A percentile compares a stretch with the other conserved stretches of the same genome.
These are phyloP conservation scores for Trichoderma brevicompactum DNA, from an alignment of 2,329 filamentous ascomycete genomes.

Conservation along the genomic window DNA sequence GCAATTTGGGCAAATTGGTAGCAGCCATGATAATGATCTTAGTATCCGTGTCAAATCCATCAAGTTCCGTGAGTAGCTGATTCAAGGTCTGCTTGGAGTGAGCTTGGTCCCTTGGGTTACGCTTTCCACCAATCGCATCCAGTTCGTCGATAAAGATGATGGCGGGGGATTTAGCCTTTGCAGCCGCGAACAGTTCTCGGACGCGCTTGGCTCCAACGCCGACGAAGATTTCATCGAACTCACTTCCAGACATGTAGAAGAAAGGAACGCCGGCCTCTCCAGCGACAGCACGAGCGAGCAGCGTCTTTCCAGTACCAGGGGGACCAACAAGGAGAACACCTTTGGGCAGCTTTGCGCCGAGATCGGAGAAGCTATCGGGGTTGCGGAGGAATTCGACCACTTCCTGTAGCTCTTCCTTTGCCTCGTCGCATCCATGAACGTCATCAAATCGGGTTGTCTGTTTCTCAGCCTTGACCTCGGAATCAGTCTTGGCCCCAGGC, in stretches of 20 bases:
- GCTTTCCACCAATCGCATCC: conserved; percentile 91
- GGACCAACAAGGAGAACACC: conserved; percentile 94
- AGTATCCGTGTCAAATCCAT: conserved; percentile 93
- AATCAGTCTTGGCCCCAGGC: conserved; percentile 71
- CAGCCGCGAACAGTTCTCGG: conserved; percentile 84
- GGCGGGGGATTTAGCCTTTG: conserved; percentile 81
- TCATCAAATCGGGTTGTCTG: conserved; percentile 91
- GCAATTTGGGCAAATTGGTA: conserved; percentile 91
- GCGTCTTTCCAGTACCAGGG: conserved; percentile 95
- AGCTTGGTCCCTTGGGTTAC: conserved; percentile 88
- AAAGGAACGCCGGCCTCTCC: conserved; percentile 97
- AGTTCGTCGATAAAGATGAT: conserved; percentile 97
- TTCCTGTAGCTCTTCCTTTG: conserved; percentile 96
- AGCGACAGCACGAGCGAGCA: conserved; percentile 91
- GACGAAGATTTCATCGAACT: conserved; percentile 98
- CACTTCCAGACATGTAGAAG: conserved; percentile 99
- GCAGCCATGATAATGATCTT: conserved; percentile 95
- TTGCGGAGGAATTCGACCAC: conserved; percentile 95
- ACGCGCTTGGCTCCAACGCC: conserved; percentile 96
- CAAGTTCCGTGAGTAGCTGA: conserved; percentile 93
- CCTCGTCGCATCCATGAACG: conserved; percentile 96
- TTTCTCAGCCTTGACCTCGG: conserved; percentile 88
- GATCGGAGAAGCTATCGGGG: conserved; percentile 88
- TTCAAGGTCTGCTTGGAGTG: conserved; percentile 98
- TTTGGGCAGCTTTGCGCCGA: conserved; percentile 96